Base-by-base conservation (phyloP, 169 alveolate genomes). In the Eimeria praecox region DNA sequence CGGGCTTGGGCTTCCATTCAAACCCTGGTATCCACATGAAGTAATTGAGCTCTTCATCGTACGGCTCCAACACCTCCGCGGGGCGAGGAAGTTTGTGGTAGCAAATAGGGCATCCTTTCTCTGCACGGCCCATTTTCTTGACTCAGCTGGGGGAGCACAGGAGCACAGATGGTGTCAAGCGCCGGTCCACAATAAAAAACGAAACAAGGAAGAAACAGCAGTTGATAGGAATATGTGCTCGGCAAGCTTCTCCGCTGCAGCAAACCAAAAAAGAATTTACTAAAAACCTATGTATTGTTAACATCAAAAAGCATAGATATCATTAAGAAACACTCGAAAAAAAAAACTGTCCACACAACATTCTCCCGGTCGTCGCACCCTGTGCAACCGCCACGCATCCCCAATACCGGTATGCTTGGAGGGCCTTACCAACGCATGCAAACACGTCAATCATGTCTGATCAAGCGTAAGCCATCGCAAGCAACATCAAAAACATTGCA, bases 21-120 rank as follows among this genome's bases (percentile, higher is more conserved):
- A 97, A 97, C 27, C 98, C 98, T 18, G 98, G 98, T 42, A 96
- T 96, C 98, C 98, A 97, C 97, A 96, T 97, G 83, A 96, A 95
- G 92, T 97, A 97, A 66, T 80, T 97, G 78, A 97, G 87, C 90
- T 96, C 97, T 30, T 77, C 94, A 95, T 97, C 98, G 90, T 94
- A 94, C 71, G 98, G 98, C 54, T 95, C 98, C 89, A 97, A 54
- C 18, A 97, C 96, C n/a, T 96, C 92, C 77, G 93, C 97, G 24
- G 97, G 97, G 59, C 86, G 94, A 27, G 98, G 98, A 35, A 97
- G 95, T 88, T 95, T 92, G 69, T 90, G 95, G 77, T 97, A 97
- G 96, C 97, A 97, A 22, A 90, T 90, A 33, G 97, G 97, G 97
- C 98, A 97, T 44, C 96, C 90, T 88, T 94, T 82, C 95, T 97